Conservation (phyloP, 1,284 basidiomycete species). For the Sporisorium sorghi region DNA sequence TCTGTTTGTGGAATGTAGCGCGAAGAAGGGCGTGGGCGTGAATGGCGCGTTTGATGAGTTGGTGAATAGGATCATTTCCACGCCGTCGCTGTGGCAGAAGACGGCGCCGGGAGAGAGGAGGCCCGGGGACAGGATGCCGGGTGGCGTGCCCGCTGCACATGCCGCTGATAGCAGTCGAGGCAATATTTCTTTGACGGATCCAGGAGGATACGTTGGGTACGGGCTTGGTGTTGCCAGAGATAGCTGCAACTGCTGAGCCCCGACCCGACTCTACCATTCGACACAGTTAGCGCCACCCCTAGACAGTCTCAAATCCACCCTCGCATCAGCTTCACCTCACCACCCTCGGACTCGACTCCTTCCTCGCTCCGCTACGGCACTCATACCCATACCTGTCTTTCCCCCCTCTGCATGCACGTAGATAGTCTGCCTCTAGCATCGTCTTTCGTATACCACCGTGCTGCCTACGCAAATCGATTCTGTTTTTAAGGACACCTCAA, state of each 20-base stretch:
- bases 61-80: conserved; percentile 65
- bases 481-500: background rate
- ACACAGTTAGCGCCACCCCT: background rate
- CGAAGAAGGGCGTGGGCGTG: conserved; percentile 65
- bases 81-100: conserved; percentile 62
- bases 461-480: background rate
- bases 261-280: too few species aligned
- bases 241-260: conserved; percentile 57
- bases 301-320: background rate
- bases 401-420: background rate
- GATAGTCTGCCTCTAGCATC: background rate
- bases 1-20: conserved; percentile 82
- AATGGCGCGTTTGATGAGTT: conserved; percentile 66
- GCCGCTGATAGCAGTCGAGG: conserved; percentile 56
- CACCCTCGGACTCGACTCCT: background rate
- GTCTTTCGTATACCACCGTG: background rate
- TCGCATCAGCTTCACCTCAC: background rate
- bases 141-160: conserved; percentile 61
- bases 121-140: conserved; percentile 67
- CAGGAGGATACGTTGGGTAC: conserved; percentile 42
- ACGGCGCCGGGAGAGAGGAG: conserved; percentile 56
- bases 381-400: background rate
- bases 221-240: conserved; percentile 52
- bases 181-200: conserved; percentile 53
- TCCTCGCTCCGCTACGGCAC: background rate